Base-by-base conservation (phyloP, 129 eudicot species). In the Artemisia annua region DNA sequence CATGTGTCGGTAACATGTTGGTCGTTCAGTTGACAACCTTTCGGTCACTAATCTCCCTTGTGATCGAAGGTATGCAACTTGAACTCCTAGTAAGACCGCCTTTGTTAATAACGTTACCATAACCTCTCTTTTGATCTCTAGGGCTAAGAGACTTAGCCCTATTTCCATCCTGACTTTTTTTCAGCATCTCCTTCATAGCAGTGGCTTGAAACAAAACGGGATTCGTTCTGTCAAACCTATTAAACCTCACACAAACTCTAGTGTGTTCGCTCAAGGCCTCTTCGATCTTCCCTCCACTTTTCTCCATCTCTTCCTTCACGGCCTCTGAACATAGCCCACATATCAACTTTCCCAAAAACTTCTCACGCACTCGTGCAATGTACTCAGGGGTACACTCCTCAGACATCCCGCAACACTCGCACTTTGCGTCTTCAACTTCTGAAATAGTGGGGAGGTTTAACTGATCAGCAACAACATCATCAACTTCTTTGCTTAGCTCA, bases 241-340 rank as follows among this genome's bases (percentile, higher is more conserved):
- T 94, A 62, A 94, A 94, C 83, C 78, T 86, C 24, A 84, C 81
- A 70, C 97, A 90, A 26, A 87, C 86, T 16, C 66, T 81, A 71
- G 88, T 91, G 50, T 94, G 99, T 18, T 83, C 87, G n/a, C 62
- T 82, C 65, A 94, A 44, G 0, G 99, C 99, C 15, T 88, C 89
- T 59, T 90, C 96, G 26, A 77, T 78, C 35, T 79, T 74, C 49
- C 90, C 92, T 7, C 98, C 97, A 55, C 83, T 79, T 69, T 88
- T 94, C 78, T 70, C 96, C 91, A 85, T 86, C 81, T 88, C 96
- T 69, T 88, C 96, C 74, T 87, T 94, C 71, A 93, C 98, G 0
- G 98, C 98, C 78, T 89, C 96, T 0, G 89, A 66, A 22, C 98
- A 93, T 13, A 93, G 73, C 82, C 99, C 99, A 35, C 99, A 94